Evolutionary conservation across 176 grass and related monocot genomes (phyloP).

Genomic region (Echinochloa phyllopogon): DNA sequence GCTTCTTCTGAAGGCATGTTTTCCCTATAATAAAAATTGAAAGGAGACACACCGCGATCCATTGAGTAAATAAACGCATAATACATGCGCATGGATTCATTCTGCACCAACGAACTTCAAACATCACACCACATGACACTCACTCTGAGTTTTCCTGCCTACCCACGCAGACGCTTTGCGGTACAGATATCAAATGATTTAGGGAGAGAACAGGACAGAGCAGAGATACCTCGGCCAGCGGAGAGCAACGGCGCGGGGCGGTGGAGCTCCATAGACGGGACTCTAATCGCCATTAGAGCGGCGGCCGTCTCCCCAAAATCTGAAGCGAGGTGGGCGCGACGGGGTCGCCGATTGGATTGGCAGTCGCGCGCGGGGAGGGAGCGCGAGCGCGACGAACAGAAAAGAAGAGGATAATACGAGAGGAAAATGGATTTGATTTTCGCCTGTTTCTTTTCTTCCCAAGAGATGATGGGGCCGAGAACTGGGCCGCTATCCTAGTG

Average conservation of each 20-base stretch:
- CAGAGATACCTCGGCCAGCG: slow-evolving; percentile 42
- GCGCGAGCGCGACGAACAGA: background rate
- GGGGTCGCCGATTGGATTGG: background rate
- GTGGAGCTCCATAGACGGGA: slow-evolving; percentile 53
- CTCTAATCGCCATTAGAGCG: slow-evolving; percentile 53
- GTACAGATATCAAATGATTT: background rate
- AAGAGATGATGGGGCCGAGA: background rate
- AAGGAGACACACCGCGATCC: slow-evolving; percentile 12
- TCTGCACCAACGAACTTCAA: background rate
- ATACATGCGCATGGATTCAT: background rate
- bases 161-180: background rate
- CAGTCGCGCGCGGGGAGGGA: background rate
- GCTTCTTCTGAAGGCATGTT: slow-evolving; percentile 41
- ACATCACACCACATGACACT: background rate
- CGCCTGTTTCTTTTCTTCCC: background rate
- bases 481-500: background rate
- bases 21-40: slow-evolving; percentile 51
- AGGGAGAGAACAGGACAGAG: background rate
- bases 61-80: background rate
- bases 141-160: background rate
- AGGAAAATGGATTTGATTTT: background rate
- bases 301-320: background rate
- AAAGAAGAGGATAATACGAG: slow-evolving; percentile 25
- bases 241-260: slow-evolving; percentile 44
- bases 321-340: background rate